A percentile compares a stretch with the other conserved stretches of the same genome.
These are phyloP conservation scores for Carallia pectinifolia DNA, from an alignment of 345 rosid species.

Conservation along the genomic window DNA sequence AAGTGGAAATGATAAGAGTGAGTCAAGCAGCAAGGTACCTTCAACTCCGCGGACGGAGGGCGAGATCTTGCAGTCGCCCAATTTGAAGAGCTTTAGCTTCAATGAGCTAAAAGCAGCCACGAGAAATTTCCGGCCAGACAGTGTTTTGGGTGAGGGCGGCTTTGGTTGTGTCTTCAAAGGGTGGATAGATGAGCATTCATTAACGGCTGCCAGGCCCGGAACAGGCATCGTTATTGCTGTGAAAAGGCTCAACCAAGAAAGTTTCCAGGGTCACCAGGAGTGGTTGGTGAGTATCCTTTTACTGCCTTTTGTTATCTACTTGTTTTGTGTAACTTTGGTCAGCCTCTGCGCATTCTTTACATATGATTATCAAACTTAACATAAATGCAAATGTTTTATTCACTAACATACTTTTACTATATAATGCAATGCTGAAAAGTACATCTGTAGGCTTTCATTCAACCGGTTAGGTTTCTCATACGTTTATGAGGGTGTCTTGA, in stretches of 20 bases:
- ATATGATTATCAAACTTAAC: not conserved
- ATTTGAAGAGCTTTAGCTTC: slow-evolving; percentile 30
- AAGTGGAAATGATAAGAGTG: slow-evolving; percentile 32
- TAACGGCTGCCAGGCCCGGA: slow-evolving; percentile 27
- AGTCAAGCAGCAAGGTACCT: slow-evolving; percentile 25
- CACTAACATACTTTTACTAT: too few relatives aligned
- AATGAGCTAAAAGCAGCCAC: slow-evolving; percentile 32
- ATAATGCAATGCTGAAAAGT: not conserved
- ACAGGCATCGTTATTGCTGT: slow-evolving; percentile 36
- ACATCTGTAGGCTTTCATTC: not conserved
- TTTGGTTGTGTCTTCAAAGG: slow-evolving; percentile 40
- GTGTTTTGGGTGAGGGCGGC: slow-evolving; percentile 35
- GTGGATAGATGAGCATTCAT: slow-evolving; percentile 33
- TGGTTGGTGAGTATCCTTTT: slow-evolving; percentile 28
- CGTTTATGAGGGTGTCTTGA: not conserved
- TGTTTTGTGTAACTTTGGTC: not conserved
- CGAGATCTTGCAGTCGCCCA: slow-evolving; percentile 29
- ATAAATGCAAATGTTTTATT: not conserved
- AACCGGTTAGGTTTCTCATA: not conserved
- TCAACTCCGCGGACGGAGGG: slow-evolving; percentile 30
- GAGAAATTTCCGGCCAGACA: slow-evolving; percentile 36
- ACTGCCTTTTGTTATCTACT: not conserved
- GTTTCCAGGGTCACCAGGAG: slow-evolving; percentile 40
- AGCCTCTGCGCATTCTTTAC: not conserved
- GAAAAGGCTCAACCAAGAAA: slow-evolving; percentile 31